These are phyloP conservation scores for Apiotrichum gracile DNA, from an alignment of 1,284 basidiomycete species.

Conservation along the genomic window DNA sequence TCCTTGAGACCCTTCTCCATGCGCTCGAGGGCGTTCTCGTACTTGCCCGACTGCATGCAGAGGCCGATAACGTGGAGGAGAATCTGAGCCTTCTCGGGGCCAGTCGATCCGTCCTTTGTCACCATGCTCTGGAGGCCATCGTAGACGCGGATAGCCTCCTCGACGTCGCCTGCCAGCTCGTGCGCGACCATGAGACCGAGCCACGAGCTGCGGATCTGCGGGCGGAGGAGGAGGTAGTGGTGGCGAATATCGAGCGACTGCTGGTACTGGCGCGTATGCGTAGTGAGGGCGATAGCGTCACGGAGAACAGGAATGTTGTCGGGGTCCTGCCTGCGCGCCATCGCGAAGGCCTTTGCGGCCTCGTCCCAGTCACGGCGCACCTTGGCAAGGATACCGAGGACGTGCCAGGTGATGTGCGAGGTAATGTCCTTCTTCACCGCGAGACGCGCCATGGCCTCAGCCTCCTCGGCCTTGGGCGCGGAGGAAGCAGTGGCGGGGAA, in stretches of 20 bases:
- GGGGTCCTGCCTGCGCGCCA: slow-evolving; percentile 82
- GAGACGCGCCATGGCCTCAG: slow-evolving; percentile 74
- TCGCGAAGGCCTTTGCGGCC: slow-evolving; percentile 53
- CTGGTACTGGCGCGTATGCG: slow-evolving; percentile 81
- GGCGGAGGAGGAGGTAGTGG: slow-evolving; percentile 71
- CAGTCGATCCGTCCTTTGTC: slow-evolving; percentile 54
- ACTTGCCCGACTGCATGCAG: slow-evolving; percentile 64
- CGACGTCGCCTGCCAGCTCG: slow-evolving; percentile 70
- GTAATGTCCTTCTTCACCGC: slow-evolving; percentile 82
- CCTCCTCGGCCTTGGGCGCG: slow-evolving; percentile 68
- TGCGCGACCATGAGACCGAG: slow-evolving; percentile 81
- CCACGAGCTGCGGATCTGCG: slow-evolving; percentile 85
- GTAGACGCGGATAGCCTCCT: slow-evolving; percentile 67
- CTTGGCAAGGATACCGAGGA: slow-evolving; percentile 88
- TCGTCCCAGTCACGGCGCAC: slow-evolving; percentile 52
- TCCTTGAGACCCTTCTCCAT: slow-evolving; percentile 64
- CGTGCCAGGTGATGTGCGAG: slow-evolving; percentile 97
- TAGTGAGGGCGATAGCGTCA: slow-evolving; percentile 83
- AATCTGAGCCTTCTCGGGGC: slow-evolving; percentile 72
- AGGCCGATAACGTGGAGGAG: slow-evolving; percentile 74
- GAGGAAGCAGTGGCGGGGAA: slow-evolving; percentile 40
- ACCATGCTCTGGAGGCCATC: slow-evolving; percentile 54
- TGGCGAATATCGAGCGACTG: slow-evolving; percentile 76
- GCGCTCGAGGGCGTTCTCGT: slow-evolving; percentile 52
- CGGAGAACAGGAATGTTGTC: slow-evolving; percentile 91